Evolutionary conservation across 106 monocot species (phyloP).

Genomic region (Phalaenopsis aphrodite): DNA sequence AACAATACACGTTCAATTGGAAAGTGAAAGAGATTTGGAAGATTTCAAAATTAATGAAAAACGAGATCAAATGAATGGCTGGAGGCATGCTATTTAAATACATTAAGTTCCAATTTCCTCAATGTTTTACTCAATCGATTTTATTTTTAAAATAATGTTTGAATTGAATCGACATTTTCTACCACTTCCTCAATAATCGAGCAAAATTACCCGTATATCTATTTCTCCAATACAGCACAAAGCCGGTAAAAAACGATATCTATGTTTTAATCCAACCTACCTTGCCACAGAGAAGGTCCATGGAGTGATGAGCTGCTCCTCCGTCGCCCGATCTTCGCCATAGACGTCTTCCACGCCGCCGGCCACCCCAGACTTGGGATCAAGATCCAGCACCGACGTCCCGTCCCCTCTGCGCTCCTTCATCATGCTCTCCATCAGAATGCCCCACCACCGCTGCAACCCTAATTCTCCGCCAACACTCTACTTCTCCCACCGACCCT

Average conservation of each 20-base stretch:
- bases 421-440: slow-evolving; percentile 16
- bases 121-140: too few species aligned
- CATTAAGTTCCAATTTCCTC: too few species aligned
- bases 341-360: slow-evolving; percentile 72
- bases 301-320: slow-evolving; percentile 86
- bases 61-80: too few species aligned
- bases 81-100: too few species aligned
- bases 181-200: too few species aligned
- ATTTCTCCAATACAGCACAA: too few species aligned
- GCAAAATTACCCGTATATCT: too few species aligned
- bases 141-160: too few species aligned
- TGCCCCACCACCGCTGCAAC: slow-evolving; percentile 5
- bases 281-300: slow-evolving; percentile 88
- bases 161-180: too few species aligned
- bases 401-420: slow-evolving; percentile 4
- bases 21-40: too few species aligned
- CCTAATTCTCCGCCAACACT: neutral
- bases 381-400: slow-evolving; percentile 7
- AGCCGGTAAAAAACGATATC: neutral
- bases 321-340: slow-evolving; percentile 84
- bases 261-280: slow-evolving; percentile 11
- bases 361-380: slow-evolving; percentile 37
- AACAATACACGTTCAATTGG: too few species aligned
- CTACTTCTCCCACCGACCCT: neutral
- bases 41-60: too few species aligned